Conservation (phyloP, 345 rosid species). For the Excoecaria agallocha region DNA sequence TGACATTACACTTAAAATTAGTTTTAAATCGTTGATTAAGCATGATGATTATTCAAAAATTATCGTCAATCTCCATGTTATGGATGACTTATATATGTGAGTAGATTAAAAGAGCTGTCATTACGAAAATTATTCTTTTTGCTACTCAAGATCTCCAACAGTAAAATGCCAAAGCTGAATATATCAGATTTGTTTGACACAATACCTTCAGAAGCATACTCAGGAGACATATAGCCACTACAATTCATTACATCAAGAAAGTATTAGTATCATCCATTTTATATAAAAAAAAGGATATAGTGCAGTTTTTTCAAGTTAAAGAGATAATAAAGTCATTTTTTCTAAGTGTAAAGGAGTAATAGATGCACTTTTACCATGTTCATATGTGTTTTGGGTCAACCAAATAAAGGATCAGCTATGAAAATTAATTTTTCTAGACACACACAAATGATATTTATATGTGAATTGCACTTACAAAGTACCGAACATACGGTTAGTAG, state of each 20-base stretch:
- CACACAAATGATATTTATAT: background rate
- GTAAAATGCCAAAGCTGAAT: background rate
- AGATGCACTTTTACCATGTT: no score
- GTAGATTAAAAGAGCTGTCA: background rate
- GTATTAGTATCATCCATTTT: background rate
- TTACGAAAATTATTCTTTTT: conserved; percentile 1
- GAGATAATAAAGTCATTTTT: no score
- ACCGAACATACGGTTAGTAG: background rate
- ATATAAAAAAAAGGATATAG: no score
- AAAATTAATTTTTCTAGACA: no score
- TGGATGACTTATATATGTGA: background rate
- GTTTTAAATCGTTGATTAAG: no score
- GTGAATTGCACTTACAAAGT: background rate
- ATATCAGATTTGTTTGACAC: background rate
- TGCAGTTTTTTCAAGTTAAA: no score
- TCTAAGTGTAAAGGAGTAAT: no score
- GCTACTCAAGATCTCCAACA: background rate
- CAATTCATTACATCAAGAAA: background rate
- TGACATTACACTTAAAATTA: no score
- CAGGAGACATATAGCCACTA: background rate
- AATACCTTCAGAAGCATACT: background rate
- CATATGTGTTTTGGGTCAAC: no score
- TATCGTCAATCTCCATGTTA: no score
- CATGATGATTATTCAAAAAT: no score
- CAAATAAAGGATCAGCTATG: no score